Percentiles rank a stretch among this genome's conserved stretches.
Evolutionary conservation across 441 rosid genomes (phyloP).

Genomic region (Bocquillonia castaneifolia): DNA sequence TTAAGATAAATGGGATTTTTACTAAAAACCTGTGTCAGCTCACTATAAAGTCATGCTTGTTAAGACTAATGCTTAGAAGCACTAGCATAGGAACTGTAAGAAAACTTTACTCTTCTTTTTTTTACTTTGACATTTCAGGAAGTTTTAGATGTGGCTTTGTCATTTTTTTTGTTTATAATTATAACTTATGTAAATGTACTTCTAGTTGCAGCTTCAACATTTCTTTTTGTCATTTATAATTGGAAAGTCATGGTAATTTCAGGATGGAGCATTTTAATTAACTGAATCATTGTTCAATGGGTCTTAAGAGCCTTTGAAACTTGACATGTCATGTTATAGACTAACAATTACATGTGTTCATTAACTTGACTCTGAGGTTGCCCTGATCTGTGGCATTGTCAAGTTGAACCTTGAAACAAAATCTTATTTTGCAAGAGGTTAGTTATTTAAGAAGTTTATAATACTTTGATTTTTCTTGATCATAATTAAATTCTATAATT

Average conservation of each 20-base stretch:
- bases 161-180: too few relatives aligned
- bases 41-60: conserved; percentile 55
- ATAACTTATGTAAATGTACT: too few relatives aligned
- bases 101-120: background rate
- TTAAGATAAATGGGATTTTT: conserved; percentile 65
- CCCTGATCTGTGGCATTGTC: conserved; percentile 43
- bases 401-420: conserved; percentile 83
- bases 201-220: too few relatives aligned
- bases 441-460: conserved; percentile 21
- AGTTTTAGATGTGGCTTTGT: background rate
- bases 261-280: conserved; percentile 74
- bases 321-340: conserved; percentile 75
- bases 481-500: too few relatives aligned
- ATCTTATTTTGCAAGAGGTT: conserved; percentile 68
- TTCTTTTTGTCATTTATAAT: conserved; percentile 20
- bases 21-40: conserved; percentile 64
- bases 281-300: conserved; percentile 50
- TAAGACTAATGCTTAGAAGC: conserved; percentile 72
- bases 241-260: conserved; percentile 19
- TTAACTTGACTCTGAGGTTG: conserved; percentile 32
- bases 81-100: conserved; percentile 81
- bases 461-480: background rate
- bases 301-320: conserved; percentile 61
- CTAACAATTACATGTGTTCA: conserved; percentile 42
- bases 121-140: background rate